Conservation (phyloP, 371 early-diverging fungal genomes). For the Rhizoclosmatium hyalinum region DNA sequence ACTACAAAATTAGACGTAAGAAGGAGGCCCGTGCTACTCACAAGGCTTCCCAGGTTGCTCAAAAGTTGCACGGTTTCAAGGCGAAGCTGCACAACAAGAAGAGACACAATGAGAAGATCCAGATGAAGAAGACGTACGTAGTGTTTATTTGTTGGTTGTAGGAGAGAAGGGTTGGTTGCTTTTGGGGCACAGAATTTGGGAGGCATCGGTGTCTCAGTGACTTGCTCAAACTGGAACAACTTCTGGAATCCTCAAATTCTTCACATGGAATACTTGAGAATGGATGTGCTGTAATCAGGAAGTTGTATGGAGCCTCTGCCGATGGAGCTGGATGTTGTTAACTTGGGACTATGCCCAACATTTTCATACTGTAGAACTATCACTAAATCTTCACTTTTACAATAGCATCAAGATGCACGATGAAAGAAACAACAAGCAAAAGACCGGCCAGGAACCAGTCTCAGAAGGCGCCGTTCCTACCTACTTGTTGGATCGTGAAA, state of each 20-base stretch:
- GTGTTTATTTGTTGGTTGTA: not conserved
- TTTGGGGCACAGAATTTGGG: too few relatives aligned
- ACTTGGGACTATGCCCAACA: too few relatives aligned
- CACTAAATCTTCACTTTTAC: not conserved
- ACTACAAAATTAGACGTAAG: slow-evolving; percentile 79
- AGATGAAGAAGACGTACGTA: slow-evolving; percentile 96
- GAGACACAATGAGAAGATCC: slow-evolving; percentile 98
- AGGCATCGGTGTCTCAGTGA: too few relatives aligned
- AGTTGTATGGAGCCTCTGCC: too few relatives aligned
- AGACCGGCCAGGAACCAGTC: slow-evolving; percentile 80
- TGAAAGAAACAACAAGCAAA: slow-evolving; percentile 91
- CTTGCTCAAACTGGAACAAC: too few relatives aligned
- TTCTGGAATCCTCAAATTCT: too few relatives aligned
- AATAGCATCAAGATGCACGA: slow-evolving; percentile 93
- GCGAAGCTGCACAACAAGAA: slow-evolving; percentile 99
- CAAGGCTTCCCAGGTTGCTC: slow-evolving; percentile 89
- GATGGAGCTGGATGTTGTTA: too few relatives aligned
- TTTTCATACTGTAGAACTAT: not conserved
- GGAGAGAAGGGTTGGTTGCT: too few relatives aligned
- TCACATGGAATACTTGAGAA: too few relatives aligned
- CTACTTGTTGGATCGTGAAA: slow-evolving; percentile 99
- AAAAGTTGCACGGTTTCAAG: slow-evolving; percentile 97
- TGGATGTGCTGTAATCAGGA: too few relatives aligned
- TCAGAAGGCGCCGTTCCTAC: slow-evolving; percentile 96
- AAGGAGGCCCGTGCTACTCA: slow-evolving; percentile 94